phyloP scores from a whole-genome alignment of 169 alveolate genomes.

The Cryptosporidium ryanae region DNA sequence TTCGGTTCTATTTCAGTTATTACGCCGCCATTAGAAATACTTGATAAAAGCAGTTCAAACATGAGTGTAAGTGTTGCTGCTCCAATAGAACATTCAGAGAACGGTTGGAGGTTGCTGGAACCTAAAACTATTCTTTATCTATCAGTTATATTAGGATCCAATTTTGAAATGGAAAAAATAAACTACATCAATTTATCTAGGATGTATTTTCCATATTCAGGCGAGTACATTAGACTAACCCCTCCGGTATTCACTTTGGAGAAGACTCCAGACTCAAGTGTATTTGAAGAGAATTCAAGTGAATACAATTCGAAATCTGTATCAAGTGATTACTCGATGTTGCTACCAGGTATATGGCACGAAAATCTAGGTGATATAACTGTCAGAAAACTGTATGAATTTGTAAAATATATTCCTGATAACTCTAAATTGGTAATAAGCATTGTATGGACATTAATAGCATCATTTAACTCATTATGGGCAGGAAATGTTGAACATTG shows the following conservation, averaged over 20 bases:
- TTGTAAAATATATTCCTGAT: slow-evolving; percentile 26
- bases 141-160: slow-evolving; percentile 21
- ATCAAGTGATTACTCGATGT: neutral
- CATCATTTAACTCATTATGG: slow-evolving; percentile 48
- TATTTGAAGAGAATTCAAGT: neutral
- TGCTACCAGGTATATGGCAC: slow-evolving; percentile 61
- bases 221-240: slow-evolving; percentile 47
- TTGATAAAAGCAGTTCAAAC: neutral
- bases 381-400: slow-evolving; percentile 3
- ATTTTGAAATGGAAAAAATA: neutral
- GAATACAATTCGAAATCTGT: neutral
- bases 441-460: slow-evolving; percentile 38
- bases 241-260: slow-evolving; percentile 50
- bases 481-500: slow-evolving; percentile 63
- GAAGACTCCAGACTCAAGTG: neutral
- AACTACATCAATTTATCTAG: slow-evolving; percentile 1
- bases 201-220: slow-evolving; percentile 60
- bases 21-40: slow-evolving; percentile 32
- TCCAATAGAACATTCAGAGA: neutral
- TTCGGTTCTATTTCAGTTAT: slow-evolving; percentile 40
- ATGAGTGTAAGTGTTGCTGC: neutral
- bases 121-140: slow-evolving; percentile 32
- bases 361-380: slow-evolving; percentile 46
- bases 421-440: slow-evolving; percentile 33
- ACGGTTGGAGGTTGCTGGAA: slow-evolving; percentile 5